Evolutionary conservation across 805 yeast genomes (phyloP).

Genomic region (Jamesozyma piceae): DNA sequence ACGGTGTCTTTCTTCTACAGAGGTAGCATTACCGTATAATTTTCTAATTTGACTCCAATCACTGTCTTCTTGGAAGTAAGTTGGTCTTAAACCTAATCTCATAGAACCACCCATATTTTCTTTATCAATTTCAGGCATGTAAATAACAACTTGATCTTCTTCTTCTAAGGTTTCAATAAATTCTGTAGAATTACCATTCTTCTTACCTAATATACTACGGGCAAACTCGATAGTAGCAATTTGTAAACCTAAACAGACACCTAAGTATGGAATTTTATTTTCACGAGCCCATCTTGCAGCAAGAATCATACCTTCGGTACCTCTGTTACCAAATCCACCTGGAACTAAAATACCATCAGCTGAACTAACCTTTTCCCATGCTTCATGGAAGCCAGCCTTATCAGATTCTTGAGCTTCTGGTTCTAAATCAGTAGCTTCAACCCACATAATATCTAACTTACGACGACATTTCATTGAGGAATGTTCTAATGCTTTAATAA

Average conservation of each 20-base stretch:
- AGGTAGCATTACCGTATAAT: slow-evolving; percentile 62
- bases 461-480: slow-evolving; percentile 83
- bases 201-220: slow-evolving; percentile 63
- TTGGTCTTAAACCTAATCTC: slow-evolving; percentile 93
- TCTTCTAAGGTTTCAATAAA: slow-evolving; percentile 57
- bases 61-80: slow-evolving; percentile 61
- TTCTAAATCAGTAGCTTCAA: slow-evolving; percentile 87
- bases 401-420: slow-evolving; percentile 51
- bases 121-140: slow-evolving; percentile 98
- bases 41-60: slow-evolving; percentile 64
- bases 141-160: slow-evolving; percentile 64
- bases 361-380: slow-evolving; percentile 87
- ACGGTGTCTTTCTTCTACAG: slow-evolving; percentile 89
- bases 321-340: slow-evolving; percentile 96
- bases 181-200: slow-evolving; percentile 72
- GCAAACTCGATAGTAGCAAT: slow-evolving; percentile 92
- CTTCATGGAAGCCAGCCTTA: slow-evolving; percentile 78
- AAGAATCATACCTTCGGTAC: slow-evolving; percentile 95
- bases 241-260: slow-evolving; percentile 96
- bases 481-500: slow-evolving; percentile 91
- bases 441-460: slow-evolving; percentile 86
- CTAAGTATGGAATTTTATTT: slow-evolving; percentile 85
- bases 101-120: slow-evolving; percentile 95
- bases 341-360: slow-evolving; percentile 97
- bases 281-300: slow-evolving; percentile 99